phyloP scores from a whole-genome alignment of 345 rosid species.

The Bretschneidera sinensis region DNA sequence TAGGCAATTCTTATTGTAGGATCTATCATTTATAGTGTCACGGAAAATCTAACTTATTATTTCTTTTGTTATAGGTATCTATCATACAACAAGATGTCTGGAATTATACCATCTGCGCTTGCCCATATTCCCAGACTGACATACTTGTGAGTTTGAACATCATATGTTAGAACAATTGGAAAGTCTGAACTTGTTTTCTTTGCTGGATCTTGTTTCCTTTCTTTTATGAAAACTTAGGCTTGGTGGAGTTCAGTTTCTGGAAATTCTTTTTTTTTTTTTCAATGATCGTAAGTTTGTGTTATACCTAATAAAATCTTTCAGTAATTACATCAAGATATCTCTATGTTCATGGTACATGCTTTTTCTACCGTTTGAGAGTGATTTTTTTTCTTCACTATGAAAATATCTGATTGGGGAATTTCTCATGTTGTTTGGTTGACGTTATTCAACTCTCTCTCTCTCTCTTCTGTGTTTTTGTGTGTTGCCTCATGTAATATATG shows the following conservation, averaged over 20 bases:
- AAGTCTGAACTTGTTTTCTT: constrained; percentile 2
- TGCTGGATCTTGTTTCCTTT: neutral
- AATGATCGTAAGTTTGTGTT: neutral
- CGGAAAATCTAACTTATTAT: constrained; percentile 1
- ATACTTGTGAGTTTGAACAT: constrained; percentile 55
- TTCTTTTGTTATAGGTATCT: constrained; percentile 52
- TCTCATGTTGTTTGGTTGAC: too few relatives aligned
- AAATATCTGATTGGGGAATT: too few relatives aligned
- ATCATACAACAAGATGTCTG: constrained; percentile 80
- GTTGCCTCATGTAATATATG: neutral
- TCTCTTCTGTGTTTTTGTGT: too few relatives aligned
- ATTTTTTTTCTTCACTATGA: too few relatives aligned
- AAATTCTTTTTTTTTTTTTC: too few relatives aligned
- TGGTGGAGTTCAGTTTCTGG: neutral
- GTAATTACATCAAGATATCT: neutral
- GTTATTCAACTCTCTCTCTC: too few relatives aligned
- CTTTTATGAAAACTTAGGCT: neutral
- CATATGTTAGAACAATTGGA: neutral
- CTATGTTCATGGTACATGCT: too few relatives aligned
- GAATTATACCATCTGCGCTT: constrained; percentile 64
- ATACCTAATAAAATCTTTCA: neutral
- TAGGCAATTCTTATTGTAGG: neutral
- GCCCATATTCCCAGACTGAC: constrained; percentile 77
- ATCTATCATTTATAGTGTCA: neutral
- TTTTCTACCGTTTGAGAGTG: too few relatives aligned